Conservation (phyloP, 2,329 filamentous ascomycete genomes). For the Colletotrichum kahawae region DNA sequence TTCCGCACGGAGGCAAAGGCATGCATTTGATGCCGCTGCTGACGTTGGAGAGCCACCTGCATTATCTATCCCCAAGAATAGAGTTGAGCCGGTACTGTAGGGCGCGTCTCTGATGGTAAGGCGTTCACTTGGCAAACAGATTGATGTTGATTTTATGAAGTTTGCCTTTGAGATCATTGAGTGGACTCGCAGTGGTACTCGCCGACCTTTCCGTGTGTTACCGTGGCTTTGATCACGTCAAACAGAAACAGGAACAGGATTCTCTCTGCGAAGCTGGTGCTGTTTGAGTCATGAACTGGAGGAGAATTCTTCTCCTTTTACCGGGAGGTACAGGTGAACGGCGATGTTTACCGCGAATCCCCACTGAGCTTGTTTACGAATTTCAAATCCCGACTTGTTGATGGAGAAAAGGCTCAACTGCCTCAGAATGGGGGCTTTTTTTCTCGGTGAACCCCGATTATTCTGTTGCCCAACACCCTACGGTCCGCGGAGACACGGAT, state of each 20-base stretch:
- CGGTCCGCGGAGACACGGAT: background rate
- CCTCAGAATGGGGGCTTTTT: background rate
- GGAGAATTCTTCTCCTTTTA: background rate
- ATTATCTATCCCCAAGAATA: background rate
- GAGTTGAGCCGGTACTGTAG: background rate
- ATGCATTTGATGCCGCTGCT: background rate
- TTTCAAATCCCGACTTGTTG: slow-evolving; percentile 8
- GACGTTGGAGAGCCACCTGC: background rate
- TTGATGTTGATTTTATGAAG: background rate
- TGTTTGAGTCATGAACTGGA: background rate
- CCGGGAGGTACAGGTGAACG: background rate
- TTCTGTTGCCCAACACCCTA: background rate
- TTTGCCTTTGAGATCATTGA: background rate
- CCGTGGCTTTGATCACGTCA: background rate
- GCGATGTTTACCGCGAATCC: background rate
- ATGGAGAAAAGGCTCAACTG: background rate
- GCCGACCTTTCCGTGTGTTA: background rate
- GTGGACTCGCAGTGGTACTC: background rate
- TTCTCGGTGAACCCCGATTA: background rate
- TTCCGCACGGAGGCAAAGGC: background rate
- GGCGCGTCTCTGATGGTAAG: background rate
- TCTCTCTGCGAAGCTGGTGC: background rate
- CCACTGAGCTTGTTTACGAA: background rate
- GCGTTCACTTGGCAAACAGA: background rate
- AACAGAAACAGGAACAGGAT: background rate